Base-by-base conservation (phyloP, 495 filamentous ascomycete species). In the Sporormia fimetaria region DNA sequence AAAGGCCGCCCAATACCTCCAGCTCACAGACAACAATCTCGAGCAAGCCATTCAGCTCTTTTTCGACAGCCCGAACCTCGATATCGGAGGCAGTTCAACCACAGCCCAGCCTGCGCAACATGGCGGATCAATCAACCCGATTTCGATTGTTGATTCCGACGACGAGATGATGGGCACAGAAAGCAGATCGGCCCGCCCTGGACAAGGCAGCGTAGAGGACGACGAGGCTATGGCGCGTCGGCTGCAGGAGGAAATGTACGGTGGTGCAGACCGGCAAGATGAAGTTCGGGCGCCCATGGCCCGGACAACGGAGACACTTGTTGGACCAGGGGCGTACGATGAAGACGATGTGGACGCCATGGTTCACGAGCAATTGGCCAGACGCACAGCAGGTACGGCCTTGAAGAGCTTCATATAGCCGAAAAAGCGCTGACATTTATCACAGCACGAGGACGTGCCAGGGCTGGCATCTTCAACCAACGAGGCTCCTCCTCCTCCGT, bases 171-270 rank as follows among this genome's bases (percentile, higher is more conserved):
- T n/a, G 17, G 35, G 8, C 42, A 21, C 15, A 11, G 22, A n/a
- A 22, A 31, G 20, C 31, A 27, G 12, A 21, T 27, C 28, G 36
- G 34, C 2, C 30, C 39, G 18, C 55, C 44, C 7, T 3, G 30
- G 21, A 8, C 35, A 21, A 6, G 21, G 33, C 4, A 35, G 24
- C 14, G 21, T 49, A 33, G 90, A 95, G 48, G 84, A 92, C 52
- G 90, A 98, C 63, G 90, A 87, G 29, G 90, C 84, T 8, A 83
- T 96, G 74, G 90, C 90, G 5, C 74, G 83, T 51, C 74, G 83
- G 28, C 57, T 98, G 30, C 92, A 96, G 54, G 83, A 96, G 54
- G 86, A 98, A 62, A 67, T 94, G 55, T 96, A 95, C 38, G 63
- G 71, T 48, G 64, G 66, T 23, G 49, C 58, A 7, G 39, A 43